Evolutionary conservation across 768 basidiomycete genomes (phyloP).

Genomic region (Rhodotorula diobovata): DNA sequence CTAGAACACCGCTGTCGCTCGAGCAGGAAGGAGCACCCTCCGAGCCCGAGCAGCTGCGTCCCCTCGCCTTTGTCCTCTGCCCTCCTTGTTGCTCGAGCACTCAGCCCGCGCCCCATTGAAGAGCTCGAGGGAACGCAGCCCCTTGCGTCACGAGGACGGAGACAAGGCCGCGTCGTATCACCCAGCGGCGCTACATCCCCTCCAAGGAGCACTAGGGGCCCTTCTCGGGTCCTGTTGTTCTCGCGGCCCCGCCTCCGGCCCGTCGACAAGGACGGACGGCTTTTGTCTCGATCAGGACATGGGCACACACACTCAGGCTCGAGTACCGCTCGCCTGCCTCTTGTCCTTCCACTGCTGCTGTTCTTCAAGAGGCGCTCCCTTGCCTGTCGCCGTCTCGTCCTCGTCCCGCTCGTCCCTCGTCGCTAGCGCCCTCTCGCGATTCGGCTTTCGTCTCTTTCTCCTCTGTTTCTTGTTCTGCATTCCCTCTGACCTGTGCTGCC

Average conservation of each 20-base stretch:
- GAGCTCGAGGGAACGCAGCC: too few relatives aligned
- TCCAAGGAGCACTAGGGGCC: too few relatives aligned
- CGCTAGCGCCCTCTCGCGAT: neutral
- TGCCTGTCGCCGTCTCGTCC: neutral
- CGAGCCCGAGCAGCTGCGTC: neutral
- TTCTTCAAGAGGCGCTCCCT: neutral
- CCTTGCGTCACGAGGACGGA: too few relatives aligned
- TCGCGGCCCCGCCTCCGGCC: too few relatives aligned
- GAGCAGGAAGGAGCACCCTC: neutral
- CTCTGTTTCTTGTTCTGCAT: neutral
- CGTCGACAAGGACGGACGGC: too few relatives aligned
- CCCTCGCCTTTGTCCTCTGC: neutral
- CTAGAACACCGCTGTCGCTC: too few relatives aligned
- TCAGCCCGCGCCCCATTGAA: too few relatives aligned
- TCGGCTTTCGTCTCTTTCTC: neutral
- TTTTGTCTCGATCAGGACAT: too few relatives aligned
- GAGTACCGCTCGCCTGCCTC: neutral
- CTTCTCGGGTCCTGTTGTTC: too few relatives aligned
- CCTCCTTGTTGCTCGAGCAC: too few relatives aligned
- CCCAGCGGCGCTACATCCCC: neutral
- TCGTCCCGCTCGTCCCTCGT: neutral
- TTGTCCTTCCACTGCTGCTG: neutral
- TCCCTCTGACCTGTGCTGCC: neutral
- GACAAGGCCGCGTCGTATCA: neutral
- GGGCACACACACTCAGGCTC: too few relatives aligned